Conservation (phyloP, 2,329 filamentous ascomycete species). For the Apiospora pterosperma region DNA sequence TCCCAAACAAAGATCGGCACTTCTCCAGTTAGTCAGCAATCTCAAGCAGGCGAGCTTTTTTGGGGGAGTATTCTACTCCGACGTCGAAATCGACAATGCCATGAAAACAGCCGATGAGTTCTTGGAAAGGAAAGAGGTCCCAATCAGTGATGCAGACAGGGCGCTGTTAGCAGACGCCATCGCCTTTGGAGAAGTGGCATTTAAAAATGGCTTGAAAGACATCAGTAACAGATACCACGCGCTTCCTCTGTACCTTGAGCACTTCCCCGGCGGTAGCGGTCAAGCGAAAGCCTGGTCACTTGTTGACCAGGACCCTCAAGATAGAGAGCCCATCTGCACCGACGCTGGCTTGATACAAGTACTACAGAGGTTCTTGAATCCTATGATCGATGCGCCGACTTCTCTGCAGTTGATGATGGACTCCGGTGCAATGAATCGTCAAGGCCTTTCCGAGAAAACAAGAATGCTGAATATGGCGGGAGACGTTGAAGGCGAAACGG, state of each 20-base stretch:
- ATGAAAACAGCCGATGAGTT: constrained; percentile 67
- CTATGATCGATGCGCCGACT: constrained; percentile 38
- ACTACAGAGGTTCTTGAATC: constrained; percentile 50
- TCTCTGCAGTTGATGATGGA: constrained; percentile 46
- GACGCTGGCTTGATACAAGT: constrained; percentile 45
- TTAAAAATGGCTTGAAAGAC: constrained; percentile 60
- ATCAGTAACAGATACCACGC: constrained; percentile 70
- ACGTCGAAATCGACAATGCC: constrained; percentile 58
- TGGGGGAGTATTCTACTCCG: constrained; percentile 71
- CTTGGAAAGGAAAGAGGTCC: constrained; percentile 56
- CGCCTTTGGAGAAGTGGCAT: constrained; percentile 56
- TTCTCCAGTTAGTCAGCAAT: constrained; percentile 71
- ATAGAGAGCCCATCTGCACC: constrained; percentile 7
- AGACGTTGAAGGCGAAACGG: constrained; percentile 14
- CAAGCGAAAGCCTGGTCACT: constrained; percentile 66
- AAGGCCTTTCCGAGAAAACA: constrained; percentile 34
- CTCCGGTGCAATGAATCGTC: constrained; percentile 38
- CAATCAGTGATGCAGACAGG: constrained; percentile 59
- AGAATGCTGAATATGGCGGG: constrained; percentile 23
- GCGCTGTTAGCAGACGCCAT: constrained; percentile 61
- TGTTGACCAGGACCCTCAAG: constrained; percentile 16
- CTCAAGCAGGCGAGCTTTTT: constrained; percentile 83
- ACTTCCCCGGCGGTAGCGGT: constrained; percentile 56
- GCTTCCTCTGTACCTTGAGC: constrained; percentile 67
- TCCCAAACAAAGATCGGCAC: constrained; percentile 61